Conservation (phyloP, 164 flowering plant species). For the Tetrastigma voinierianum region DNA sequence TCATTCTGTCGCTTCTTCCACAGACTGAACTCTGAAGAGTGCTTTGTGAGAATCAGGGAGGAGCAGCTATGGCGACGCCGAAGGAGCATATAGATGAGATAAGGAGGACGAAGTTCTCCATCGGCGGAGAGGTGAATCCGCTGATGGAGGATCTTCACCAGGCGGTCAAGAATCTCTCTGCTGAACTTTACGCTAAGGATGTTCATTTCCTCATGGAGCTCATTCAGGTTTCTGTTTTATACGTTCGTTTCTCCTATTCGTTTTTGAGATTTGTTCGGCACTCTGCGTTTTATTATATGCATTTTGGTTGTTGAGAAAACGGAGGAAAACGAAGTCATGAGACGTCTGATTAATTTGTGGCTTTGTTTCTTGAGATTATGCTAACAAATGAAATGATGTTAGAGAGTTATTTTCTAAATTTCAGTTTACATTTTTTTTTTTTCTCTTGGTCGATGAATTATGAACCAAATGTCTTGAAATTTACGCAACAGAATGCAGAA, state of each 20-base stretch:
- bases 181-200: constrained; percentile 72
- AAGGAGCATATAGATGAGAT: constrained; percentile 47
- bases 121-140: constrained; percentile 51
- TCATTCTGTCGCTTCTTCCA: too few species aligned
- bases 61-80: constrained; percentile 23
- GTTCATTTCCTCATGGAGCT: constrained; percentile 75
- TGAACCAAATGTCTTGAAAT: too few species aligned
- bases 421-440: too few species aligned
- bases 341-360: too few species aligned
- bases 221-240: constrained; percentile 42
- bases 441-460: too few species aligned
- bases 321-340: too few species aligned
- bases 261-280: neutral
- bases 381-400: too few species aligned
- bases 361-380: too few species aligned
- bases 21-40: too few species aligned
- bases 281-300: neutral
- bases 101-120: constrained; percentile 43
- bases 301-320: too few species aligned
- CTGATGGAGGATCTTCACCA: constrained; percentile 50
- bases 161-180: constrained; percentile 64
- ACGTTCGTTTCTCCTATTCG: too few species aligned
- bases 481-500: constrained; percentile 57
- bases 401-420: too few species aligned
- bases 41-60: neutral